phyloP scores from a whole-genome alignment of 2,329 filamentous ascomycete species.

The Talaromyces rugulosus region DNA sequence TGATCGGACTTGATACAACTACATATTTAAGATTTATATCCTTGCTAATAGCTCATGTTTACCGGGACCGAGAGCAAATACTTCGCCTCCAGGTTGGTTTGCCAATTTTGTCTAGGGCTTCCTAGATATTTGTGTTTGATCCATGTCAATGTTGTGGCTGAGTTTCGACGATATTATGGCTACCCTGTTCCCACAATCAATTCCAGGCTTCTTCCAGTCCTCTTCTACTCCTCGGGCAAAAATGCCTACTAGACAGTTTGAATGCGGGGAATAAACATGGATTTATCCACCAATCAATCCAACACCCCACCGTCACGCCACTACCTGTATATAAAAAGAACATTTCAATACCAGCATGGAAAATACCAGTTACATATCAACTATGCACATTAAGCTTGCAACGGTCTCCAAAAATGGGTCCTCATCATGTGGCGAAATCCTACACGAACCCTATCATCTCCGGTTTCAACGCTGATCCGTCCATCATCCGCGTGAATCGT shows the following conservation, averaged over 20 bases:
- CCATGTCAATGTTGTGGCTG: neutral
- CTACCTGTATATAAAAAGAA: neutral
- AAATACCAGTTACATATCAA: neutral
- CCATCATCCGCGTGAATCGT: conserved; percentile 38
- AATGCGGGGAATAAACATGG: neutral
- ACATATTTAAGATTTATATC: too few species aligned
- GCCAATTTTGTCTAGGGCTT: too few species aligned
- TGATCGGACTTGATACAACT: too few species aligned
- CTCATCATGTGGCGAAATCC: neutral
- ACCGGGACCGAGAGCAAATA: too few species aligned
- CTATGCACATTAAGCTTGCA: neutral
- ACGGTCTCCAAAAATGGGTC: neutral
- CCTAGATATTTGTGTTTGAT: neutral
- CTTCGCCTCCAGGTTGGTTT: too few species aligned
- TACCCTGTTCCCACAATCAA: neutral
- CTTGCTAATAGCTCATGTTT: too few species aligned
- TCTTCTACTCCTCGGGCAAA: neutral
- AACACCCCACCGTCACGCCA: neutral
- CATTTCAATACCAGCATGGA: neutral
- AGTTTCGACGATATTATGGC: neutral
- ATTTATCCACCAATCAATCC: neutral
- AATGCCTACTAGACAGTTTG: neutral
- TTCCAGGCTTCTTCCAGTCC: neutral
- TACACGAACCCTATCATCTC: conserved; percentile 42
- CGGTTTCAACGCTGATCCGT: conserved; percentile 45